A percentile compares a stretch with the other conserved stretches of the same genome.
Conservation (phyloP, 805 yeast species). For the Isabelozyma rhagii region DNA sequence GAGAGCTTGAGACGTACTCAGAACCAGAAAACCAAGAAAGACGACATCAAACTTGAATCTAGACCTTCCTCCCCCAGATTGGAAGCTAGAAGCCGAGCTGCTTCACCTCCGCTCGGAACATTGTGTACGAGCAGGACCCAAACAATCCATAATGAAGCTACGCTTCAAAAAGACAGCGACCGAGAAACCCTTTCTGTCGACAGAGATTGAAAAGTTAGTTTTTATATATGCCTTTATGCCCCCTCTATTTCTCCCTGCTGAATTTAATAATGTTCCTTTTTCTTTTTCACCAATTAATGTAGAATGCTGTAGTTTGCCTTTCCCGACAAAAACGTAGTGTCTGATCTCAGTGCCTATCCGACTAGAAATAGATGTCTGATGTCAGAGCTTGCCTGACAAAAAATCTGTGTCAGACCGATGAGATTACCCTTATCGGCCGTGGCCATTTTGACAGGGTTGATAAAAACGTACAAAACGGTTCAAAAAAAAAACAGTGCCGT, state of each 20-base stretch:
- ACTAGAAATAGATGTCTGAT: not conserved
- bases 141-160: conserved; percentile 10
- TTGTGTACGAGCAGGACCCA: conserved; percentile 13
- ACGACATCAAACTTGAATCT: not conserved
- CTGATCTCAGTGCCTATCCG: too few species aligned
- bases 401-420: too few species aligned
- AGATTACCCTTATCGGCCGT: too few species aligned
- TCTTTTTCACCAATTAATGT: too few species aligned
- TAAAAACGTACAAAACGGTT: not conserved
- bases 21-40: not conserved
- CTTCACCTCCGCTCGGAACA: conserved; percentile 11
- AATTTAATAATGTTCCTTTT: too few species aligned
- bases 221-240: not conserved
- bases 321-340: too few species aligned
- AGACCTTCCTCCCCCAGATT: conserved; percentile 1
- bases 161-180: conserved; percentile 3
- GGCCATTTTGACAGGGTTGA: not conserved
- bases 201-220: not conserved
- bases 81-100: conserved; percentile 5
- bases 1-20: not conserved
- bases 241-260: not conserved
- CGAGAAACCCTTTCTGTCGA: not conserved
- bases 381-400: not conserved
- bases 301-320: too few species aligned
- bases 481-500: not conserved